These are phyloP conservation scores for Mycosphaerella sp. DNA, from an alignment of 2,329 filamentous ascomycete genomes.

Conservation along the genomic window DNA sequence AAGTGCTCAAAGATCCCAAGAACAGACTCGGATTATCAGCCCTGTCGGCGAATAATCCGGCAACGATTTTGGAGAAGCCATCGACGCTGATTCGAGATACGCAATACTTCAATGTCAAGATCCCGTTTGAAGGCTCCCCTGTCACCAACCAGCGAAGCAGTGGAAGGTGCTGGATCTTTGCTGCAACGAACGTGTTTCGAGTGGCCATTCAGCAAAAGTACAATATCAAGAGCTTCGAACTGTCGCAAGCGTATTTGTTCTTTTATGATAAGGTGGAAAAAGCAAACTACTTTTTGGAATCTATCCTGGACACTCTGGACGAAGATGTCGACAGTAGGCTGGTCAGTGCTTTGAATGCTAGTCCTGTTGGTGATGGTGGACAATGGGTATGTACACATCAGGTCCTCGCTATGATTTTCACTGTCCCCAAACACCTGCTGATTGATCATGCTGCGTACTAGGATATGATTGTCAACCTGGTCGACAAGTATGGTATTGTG, in stretches of 20 bases:
- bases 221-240: slow-evolving; percentile 68
- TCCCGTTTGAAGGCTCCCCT: slow-evolving; percentile 73
- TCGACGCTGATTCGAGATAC: slow-evolving; percentile 60
- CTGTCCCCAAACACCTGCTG: slow-evolving; percentile 42
- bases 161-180: slow-evolving; percentile 88
- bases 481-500: slow-evolving; percentile 77
- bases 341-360: slow-evolving; percentile 61
- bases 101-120: slow-evolving; percentile 77
- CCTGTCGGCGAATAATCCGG: slow-evolving; percentile 61
- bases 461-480: slow-evolving; percentile 82
- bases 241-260: slow-evolving; percentile 84
- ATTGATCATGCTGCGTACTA: neutral
- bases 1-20: slow-evolving; percentile 35
- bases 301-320: slow-evolving; percentile 66
- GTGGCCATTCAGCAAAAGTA: slow-evolving; percentile 83
- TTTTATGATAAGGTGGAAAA: slow-evolving; percentile 96
- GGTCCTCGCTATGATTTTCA: neutral
- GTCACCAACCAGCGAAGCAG: slow-evolving; percentile 79
- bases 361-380: slow-evolving; percentile 72
- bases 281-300: slow-evolving; percentile 81
- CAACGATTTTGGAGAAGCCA: slow-evolving; percentile 59
- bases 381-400: slow-evolving; percentile 53
- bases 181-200: slow-evolving; percentile 83
- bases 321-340: slow-evolving; percentile 67
- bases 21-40: slow-evolving; percentile 71